Percentiles rank a stretch among this genome's conserved stretches.
Evolutionary conservation across 441 rosid species (phyloP).

Genomic region (Eruca vesicaria): DNA sequence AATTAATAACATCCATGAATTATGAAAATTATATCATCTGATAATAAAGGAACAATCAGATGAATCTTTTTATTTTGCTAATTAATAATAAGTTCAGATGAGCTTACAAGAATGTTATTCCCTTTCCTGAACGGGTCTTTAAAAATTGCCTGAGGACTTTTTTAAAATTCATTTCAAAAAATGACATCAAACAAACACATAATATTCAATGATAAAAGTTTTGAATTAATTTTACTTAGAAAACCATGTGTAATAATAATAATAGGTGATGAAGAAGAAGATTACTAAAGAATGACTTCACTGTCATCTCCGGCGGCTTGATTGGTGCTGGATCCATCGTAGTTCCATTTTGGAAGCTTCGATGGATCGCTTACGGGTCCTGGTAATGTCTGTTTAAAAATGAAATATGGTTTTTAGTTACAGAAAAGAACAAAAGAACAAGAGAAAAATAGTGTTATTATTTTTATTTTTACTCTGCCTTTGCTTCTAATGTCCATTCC

Average conservation of each 20-base stretch:
- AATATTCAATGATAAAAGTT: neutral
- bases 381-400: slow-evolving; percentile 54
- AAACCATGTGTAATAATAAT: neutral
- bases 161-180: slow-evolving; percentile 4
- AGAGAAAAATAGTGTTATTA: neutral
- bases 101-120: slow-evolving; percentile 80
- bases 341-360: slow-evolving; percentile 96
- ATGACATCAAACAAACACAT: neutral
- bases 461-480: slow-evolving; percentile 53
- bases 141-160: slow-evolving; percentile 89
- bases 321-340: slow-evolving; percentile 95
- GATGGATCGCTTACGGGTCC: slow-evolving; percentile 82
- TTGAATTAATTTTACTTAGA: neutral
- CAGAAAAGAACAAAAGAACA: neutral
- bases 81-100: neutral
- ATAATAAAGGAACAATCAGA: neutral
- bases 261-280: neutral
- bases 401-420: neutral
- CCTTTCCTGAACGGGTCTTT: slow-evolving; percentile 97
- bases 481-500: slow-evolving; percentile 89
- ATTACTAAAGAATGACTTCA: slow-evolving; percentile 94
- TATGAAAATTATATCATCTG: neutral
- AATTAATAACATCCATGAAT: neutral
- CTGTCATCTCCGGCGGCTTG: slow-evolving; percentile 99
- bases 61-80: neutral